A percentile compares a stretch with the other conserved stretches of the same genome.
These are phyloP conservation scores for Malania oleifera DNA, from an alignment of 164 flowering plant species.

Conservation along the genomic window DNA sequence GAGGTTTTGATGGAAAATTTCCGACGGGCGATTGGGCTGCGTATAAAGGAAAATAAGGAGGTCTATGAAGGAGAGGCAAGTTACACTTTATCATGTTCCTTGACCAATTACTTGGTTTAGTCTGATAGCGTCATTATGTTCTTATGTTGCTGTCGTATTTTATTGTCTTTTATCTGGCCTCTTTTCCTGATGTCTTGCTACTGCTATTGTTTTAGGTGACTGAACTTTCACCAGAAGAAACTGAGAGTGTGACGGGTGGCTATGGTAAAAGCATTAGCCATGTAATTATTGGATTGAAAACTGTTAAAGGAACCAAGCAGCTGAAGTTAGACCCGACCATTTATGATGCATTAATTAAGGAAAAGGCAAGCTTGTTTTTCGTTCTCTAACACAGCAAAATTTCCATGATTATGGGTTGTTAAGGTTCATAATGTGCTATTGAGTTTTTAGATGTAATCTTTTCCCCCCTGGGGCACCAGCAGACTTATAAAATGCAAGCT, in stretches of 20 bases:
- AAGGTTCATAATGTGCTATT: too few relatives aligned
- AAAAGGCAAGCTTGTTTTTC: conserved; percentile 50
- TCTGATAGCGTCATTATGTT: background rate
- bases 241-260: conserved; percentile 89
- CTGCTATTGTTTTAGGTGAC: conserved; percentile 65
- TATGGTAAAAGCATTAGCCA: conserved; percentile 95
- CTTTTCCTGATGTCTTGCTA: background rate
- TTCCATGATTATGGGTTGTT: too few relatives aligned
- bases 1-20: conserved; percentile 99
- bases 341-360: conserved; percentile 96
- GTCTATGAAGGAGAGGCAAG: conserved; percentile 99
- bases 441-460: too few relatives aligned
- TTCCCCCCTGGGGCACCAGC: too few relatives aligned
- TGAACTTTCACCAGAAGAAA: conserved; percentile 97
- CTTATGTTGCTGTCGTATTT: background rate
- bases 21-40: conserved; percentile 91
- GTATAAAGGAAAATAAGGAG: conserved; percentile 95
- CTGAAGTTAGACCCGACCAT: conserved; percentile 95
- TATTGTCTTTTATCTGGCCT: background rate
- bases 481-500: too few relatives aligned
- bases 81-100: background rate
- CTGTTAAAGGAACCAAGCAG: conserved; percentile 97
- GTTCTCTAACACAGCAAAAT: too few relatives aligned
- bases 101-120: background rate
- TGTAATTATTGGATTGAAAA: conserved; percentile 90